Percentiles rank a stretch among this genome's conserved stretches.
These are phyloP conservation scores for Fusarium incarnatum DNA, from an alignment of 2,329 filamentous ascomycete species.

Conservation along the genomic window DNA sequence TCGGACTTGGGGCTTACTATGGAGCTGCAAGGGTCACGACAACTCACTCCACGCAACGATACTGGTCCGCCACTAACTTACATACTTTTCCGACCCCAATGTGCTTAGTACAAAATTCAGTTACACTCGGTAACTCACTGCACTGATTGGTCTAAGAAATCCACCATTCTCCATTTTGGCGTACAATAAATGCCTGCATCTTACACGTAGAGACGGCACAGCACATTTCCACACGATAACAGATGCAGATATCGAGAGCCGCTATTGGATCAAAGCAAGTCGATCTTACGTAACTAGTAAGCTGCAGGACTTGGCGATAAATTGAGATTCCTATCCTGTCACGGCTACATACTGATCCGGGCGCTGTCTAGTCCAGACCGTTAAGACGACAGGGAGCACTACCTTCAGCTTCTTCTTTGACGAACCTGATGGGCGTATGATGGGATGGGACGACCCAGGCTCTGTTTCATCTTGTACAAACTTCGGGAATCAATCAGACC, in stretches of 20 bases:
- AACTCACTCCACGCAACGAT: not conserved
- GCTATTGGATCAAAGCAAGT: not conserved
- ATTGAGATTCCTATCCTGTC: no score
- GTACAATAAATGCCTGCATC: not conserved
- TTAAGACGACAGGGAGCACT: no score
- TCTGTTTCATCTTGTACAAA: no score
- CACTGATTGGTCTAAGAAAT: not conserved
- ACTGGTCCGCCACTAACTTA: not conserved
- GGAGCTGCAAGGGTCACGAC: not conserved
- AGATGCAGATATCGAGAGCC: not conserved
- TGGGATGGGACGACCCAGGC: no score
- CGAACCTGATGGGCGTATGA: no score
- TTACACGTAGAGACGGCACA: not conserved
- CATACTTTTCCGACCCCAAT: not conserved
- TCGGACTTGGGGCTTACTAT: not conserved
- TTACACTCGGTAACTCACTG: not conserved
- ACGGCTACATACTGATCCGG: no score
- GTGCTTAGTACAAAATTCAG: no score
- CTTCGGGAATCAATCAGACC: fast-evolving
- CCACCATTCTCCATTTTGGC: not conserved
- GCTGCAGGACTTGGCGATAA: not conserved
- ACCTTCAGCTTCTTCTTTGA: no score
- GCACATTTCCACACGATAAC: not conserved
- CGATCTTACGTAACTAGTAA: not conserved
- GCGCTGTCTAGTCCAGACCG: no score